Conservation (phyloP, 2,329 filamentous ascomycete species). For the Talaromyces sp. region DNA sequence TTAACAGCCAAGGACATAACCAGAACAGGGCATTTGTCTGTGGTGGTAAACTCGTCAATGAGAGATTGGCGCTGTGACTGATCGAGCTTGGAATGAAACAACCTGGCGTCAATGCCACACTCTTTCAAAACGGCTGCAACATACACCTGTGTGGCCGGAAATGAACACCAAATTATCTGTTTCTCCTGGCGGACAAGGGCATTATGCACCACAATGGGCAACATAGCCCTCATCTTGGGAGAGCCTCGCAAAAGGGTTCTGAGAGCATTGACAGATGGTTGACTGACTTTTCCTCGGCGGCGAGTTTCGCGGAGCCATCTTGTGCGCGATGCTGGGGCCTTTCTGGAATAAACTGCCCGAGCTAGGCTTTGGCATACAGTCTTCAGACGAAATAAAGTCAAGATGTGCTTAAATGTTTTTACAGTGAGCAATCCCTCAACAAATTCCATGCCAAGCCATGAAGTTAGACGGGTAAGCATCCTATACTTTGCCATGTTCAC, state of each 20-base stretch:
- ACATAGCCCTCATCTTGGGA: constrained; percentile 4
- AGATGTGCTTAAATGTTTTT: neutral
- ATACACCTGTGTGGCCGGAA: neutral
- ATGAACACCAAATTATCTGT: constrained; percentile 3
- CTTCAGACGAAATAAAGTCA: neutral
- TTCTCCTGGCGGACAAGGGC: neutral
- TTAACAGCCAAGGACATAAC: neutral
- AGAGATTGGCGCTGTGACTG: neutral
- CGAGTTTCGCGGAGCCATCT: too few species aligned
- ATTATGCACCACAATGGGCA: neutral
- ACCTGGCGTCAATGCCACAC: neutral
- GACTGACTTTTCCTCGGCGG: neutral
- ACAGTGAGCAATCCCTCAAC: neutral
- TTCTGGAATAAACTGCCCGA: neutral
- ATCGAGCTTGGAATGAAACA: neutral
- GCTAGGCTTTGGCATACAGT: neutral
- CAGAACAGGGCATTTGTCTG: neutral
- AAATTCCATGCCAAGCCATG: neutral
- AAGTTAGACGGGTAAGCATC: neutral
- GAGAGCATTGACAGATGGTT: neutral
- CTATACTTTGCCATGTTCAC: neutral
- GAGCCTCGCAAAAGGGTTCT: constrained; percentile 1
- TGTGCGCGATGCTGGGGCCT: neutral
- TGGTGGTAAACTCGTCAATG: neutral
- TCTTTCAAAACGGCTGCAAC: neutral